These are phyloP conservation scores for Calonectria henricotiae DNA, from an alignment of 2,329 filamentous ascomycete genomes.

Conservation along the genomic window DNA sequence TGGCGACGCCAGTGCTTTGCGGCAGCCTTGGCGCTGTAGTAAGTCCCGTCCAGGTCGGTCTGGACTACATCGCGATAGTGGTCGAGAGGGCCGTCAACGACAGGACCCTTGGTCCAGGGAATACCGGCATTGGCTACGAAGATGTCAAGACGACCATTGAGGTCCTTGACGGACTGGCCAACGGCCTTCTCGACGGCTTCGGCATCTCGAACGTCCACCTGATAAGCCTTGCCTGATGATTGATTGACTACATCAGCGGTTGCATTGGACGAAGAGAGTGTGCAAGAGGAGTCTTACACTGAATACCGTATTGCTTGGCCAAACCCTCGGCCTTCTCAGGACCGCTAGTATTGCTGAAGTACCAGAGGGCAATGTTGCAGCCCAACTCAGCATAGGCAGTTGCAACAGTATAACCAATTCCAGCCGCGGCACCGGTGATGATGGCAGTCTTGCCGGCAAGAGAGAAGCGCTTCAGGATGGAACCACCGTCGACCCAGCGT, in stretches of 20 bases:
- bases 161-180: slow-evolving; percentile 71
- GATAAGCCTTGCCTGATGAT: slow-evolving; percentile 72
- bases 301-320: slow-evolving; percentile 75
- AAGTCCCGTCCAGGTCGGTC: slow-evolving; percentile 82
- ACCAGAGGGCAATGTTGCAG: slow-evolving; percentile 79
- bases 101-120: slow-evolving; percentile 78
- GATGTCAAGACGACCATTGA: slow-evolving; percentile 81
- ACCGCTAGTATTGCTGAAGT: slow-evolving; percentile 76
- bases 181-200: slow-evolving; percentile 67
- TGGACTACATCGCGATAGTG: slow-evolving; percentile 78
- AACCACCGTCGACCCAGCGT: slow-evolving; percentile 48
- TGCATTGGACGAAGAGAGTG: slow-evolving; percentile 21
- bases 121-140: slow-evolving; percentile 85
- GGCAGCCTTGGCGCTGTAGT: slow-evolving; percentile 80
- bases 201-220: slow-evolving; percentile 71
- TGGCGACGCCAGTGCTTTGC: slow-evolving; percentile 79
- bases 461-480: slow-evolving; percentile 66
- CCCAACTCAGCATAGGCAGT: slow-evolving; percentile 77
- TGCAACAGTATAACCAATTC: slow-evolving; percentile 76
- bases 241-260: slow-evolving; percentile 52
- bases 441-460: slow-evolving; percentile 79
- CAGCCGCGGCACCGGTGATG: slow-evolving; percentile 75
- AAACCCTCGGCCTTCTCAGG: slow-evolving; percentile 74
- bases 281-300: slow-evolving; percentile 64
- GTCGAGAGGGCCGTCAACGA: slow-evolving; percentile 76